A percentile compares a stretch with the other conserved stretches of the same genome.
Conservation (phyloP, 768 basidiomycete species). For the Boletus huronensis region DNA sequence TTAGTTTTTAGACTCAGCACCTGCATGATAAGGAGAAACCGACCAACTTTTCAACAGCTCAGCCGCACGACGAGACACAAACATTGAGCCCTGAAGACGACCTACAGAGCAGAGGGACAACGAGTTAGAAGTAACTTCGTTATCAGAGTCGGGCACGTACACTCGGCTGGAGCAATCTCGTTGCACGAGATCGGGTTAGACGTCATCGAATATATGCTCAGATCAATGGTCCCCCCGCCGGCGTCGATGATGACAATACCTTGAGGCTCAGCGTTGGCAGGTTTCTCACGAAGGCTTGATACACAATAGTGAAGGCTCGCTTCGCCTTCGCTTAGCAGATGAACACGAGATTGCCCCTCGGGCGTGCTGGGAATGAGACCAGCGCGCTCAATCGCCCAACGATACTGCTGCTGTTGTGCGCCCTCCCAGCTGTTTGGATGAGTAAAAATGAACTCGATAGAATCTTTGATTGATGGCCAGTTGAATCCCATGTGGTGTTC, state of each 20-base stretch:
- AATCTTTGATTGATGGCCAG: conserved; percentile 13
- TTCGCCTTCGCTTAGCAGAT: conserved; percentile 24
- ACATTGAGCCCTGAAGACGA: conserved; percentile 44
- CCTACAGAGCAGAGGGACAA: conserved; percentile 25
- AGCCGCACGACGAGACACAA: conserved; percentile 41
- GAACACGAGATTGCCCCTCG: conserved; percentile 13
- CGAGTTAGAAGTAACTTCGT: neutral
- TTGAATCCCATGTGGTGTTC: conserved; percentile 11
- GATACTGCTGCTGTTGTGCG: conserved; percentile 21
- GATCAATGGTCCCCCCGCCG: conserved; percentile 38
- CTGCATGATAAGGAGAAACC: neutral
- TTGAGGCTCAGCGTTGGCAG: conserved; percentile 19
- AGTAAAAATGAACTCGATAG: conserved; percentile 21
- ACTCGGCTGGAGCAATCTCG: conserved; percentile 32
- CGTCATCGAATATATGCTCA: conserved; percentile 34
- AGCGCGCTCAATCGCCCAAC: conserved; percentile 20
- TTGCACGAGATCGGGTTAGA: conserved; percentile 23
- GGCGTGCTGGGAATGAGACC: conserved; percentile 17
- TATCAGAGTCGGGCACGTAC: conserved; percentile 1
- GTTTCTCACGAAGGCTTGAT: conserved; percentile 29
- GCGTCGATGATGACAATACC: conserved; percentile 41
- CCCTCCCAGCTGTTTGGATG: conserved; percentile 32
- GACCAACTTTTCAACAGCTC: conserved; percentile 33
- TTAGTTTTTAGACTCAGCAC: neutral
- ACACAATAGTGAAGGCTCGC: conserved; percentile 36